A percentile compares a stretch with the other conserved stretches of the same genome.
Conservation (phyloP, 192 early-diverging fungal genomes). For the Diversispora epigaea region DNA sequence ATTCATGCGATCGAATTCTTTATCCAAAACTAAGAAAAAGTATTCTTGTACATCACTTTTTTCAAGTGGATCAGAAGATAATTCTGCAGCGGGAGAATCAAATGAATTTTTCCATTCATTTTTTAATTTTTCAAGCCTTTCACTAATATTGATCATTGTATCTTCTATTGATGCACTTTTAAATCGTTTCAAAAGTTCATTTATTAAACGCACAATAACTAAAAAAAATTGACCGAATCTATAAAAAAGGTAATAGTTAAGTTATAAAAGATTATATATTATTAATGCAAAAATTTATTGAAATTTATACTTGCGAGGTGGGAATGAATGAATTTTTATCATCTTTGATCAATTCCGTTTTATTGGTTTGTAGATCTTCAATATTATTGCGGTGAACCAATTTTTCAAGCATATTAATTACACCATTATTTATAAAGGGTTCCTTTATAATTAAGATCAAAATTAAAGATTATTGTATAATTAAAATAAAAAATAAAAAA, state of each 20-base stretch:
- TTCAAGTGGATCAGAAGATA: neutral
- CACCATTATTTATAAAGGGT: slow-evolving; percentile 25
- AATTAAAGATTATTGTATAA: neutral
- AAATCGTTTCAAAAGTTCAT: slow-evolving; percentile 39
- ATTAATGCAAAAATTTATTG: neutral
- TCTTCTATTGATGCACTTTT: slow-evolving; percentile 33
- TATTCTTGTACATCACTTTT: neutral
- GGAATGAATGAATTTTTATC: slow-evolving; percentile 16
- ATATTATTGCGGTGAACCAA: slow-evolving; percentile 35
- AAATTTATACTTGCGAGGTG: slow-evolving; percentile 18
- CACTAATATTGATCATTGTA: neutral
- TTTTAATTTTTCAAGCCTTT: too few species aligned
- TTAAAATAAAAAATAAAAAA: neutral
- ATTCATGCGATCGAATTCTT: slow-evolving; percentile 4
- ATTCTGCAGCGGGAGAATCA: neutral
- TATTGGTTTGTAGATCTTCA: neutral
- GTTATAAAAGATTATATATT: neutral
- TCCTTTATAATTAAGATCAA: slow-evolving; percentile 28
- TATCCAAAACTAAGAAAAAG: slow-evolving; percentile 13
- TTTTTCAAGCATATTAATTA: slow-evolving; percentile 21
- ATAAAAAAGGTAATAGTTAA: neutral
- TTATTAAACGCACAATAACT: slow-evolving; percentile 37
- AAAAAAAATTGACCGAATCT: slow-evolving; percentile 33
- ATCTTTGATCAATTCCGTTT: neutral
- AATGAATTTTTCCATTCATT: slow-evolving; percentile 28